These are phyloP conservation scores for Eutrema heterophyllum DNA, from an alignment of 345 rosid species.

Conservation along the genomic window DNA sequence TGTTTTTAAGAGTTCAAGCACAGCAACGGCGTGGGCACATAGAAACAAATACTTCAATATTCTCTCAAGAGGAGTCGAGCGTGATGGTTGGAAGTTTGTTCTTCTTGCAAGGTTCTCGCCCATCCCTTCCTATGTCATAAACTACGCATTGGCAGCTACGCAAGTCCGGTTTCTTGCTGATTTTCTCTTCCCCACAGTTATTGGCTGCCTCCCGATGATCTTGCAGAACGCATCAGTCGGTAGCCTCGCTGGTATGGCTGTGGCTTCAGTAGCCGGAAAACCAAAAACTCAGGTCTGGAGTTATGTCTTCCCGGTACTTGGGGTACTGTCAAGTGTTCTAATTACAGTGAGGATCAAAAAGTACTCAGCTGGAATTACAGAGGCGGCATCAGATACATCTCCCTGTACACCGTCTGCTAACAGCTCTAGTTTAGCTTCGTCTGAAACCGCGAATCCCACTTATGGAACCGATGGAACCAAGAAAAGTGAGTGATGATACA, in stretches of 20 bases:
- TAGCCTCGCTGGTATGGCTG: constrained; percentile 94
- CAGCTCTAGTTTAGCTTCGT: constrained; percentile 19
- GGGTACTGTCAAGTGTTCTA: constrained; percentile 71
- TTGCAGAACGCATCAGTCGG: constrained; percentile 92
- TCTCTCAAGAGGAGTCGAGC: constrained; percentile 78
- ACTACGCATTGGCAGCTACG: constrained; percentile 91
- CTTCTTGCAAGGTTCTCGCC: constrained; percentile 97
- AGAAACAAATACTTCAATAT: constrained; percentile 68
- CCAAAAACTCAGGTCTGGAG: constrained; percentile 61
- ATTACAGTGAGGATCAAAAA: constrained; percentile 72
- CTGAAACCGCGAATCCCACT: constrained; percentile 5
- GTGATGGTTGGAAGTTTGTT: constrained; percentile 92
- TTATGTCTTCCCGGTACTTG: constrained; percentile 66
- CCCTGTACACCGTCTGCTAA: constrained; percentile 29
- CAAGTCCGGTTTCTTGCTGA: constrained; percentile 69
- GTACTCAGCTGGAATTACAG: constrained; percentile 51
- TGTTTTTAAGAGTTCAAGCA: constrained; percentile 59
- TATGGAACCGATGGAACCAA: constrained; percentile 13
- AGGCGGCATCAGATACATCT: constrained; percentile 7
- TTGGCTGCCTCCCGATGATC: constrained; percentile 91
- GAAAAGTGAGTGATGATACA: constrained; percentile 25
- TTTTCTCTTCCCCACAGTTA: constrained; percentile 76
- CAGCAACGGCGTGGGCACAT: constrained; percentile 66
- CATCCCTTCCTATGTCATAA: constrained; percentile 78
- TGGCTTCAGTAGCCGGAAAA: constrained; percentile 63